Evolutionary conservation across 495 filamentous ascomycete species (phyloP).

Genomic region (Penicillium desertorum): DNA sequence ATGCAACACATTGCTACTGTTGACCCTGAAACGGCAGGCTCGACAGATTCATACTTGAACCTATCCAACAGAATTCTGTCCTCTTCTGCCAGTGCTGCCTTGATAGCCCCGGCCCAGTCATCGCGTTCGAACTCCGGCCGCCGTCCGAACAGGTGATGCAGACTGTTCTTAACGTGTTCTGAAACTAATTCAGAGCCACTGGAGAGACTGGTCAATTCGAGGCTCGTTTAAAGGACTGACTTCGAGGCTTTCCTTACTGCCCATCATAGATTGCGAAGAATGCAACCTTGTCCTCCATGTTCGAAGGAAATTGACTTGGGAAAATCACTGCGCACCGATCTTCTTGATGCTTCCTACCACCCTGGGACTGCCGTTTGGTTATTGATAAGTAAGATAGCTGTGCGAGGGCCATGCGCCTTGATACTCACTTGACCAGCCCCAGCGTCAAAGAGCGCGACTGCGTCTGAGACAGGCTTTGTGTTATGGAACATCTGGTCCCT

Average conservation of each 20-base stretch:
- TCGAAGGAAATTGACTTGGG: constrained; percentile 34
- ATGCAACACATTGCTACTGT: constrained; percentile 40
- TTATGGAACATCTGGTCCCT: constrained; percentile 28
- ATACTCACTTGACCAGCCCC: constrained; percentile 33
- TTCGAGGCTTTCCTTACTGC: constrained; percentile 32
- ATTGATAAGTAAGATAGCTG: constrained; percentile 9
- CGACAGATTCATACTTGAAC: constrained; percentile 28
- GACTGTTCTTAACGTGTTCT: constrained; percentile 34
- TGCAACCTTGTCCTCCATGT: constrained; percentile 35
- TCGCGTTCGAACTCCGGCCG: constrained; percentile 35
- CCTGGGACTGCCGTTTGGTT: constrained; percentile 28
- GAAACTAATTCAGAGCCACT: constrained; percentile 40
- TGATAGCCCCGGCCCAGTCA: constrained; percentile 36
- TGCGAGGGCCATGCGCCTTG: background rate
- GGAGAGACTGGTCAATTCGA: background rate
- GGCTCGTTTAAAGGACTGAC: background rate
- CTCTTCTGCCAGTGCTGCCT: constrained; percentile 39
- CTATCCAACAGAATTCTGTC: constrained; percentile 34
- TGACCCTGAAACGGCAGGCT: constrained; percentile 36
- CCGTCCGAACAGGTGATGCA: constrained; percentile 31
- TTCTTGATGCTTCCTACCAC: constrained; percentile 34
- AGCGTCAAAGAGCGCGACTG: constrained; percentile 35
- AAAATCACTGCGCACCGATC: constrained; percentile 33
- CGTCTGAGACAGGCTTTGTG: constrained; percentile 28
- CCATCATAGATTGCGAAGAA: constrained; percentile 46